Evolutionary conservation across 768 basidiomycete genomes (phyloP).

Genomic region (Lactarius vividus): DNA sequence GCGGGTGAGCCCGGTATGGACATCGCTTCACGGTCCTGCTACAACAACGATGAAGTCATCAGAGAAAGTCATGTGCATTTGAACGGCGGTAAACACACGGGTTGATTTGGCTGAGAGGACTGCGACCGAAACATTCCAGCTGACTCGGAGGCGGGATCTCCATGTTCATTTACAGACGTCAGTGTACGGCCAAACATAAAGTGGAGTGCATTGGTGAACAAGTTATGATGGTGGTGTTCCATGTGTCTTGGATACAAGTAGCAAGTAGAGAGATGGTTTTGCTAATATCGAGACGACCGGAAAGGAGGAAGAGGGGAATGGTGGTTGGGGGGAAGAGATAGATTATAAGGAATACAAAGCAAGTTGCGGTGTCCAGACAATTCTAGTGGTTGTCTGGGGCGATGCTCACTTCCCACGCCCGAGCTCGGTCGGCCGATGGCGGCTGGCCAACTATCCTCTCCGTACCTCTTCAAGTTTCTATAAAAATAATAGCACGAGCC

Average conservation of each 20-base stretch:
- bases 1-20: not conserved
- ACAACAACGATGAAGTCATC: conserved; percentile 8
- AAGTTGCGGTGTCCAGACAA: not conserved
- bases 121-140: not conserved
- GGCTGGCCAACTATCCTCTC: no score
- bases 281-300: not conserved
- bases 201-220: conserved; percentile 9
- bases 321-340: not conserved
- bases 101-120: not conserved
- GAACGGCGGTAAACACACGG: conserved; percentile 5
- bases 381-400: not conserved
- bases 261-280: not conserved
- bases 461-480: not conserved
- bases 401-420: not conserved
- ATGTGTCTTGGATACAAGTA: not conserved
- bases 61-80: conserved; percentile 8
- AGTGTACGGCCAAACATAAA: conserved; percentile 16
- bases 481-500: not conserved
- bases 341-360: not conserved
- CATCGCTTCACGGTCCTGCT: not conserved
- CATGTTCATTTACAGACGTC: conserved; percentile 5
- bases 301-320: not conserved
- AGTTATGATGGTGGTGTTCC: conserved; percentile 12
- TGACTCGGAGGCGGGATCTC: not conserved
- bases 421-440: not conserved